Conservation (phyloP, 2,329 filamentous ascomycete genomes). For the Phyllosticta citribraziliensis region DNA sequence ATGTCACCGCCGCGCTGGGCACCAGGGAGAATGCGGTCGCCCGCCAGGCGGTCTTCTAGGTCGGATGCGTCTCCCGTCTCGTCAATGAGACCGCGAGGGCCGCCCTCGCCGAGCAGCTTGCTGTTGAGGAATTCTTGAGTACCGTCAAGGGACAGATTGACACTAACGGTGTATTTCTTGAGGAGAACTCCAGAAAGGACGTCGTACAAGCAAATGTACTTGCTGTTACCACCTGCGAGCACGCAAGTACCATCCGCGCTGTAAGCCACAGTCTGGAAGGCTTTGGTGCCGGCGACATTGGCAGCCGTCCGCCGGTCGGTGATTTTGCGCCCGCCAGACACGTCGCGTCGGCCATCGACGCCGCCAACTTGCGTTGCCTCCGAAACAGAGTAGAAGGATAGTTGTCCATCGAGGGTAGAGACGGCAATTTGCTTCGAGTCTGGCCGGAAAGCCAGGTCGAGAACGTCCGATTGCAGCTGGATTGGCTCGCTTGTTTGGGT, state of each 20-base stretch:
- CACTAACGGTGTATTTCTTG: slow-evolving; percentile 90
- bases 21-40: slow-evolving; percentile 68
- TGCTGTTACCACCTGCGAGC: slow-evolving; percentile 88
- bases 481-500: slow-evolving; percentile 93
- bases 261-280: slow-evolving; percentile 79
- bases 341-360: slow-evolving; percentile 81
- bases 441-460: slow-evolving; percentile 77
- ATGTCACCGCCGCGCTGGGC: slow-evolving; percentile 82
- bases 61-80: slow-evolving; percentile 83
- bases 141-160: slow-evolving; percentile 90
- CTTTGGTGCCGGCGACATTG: slow-evolving; percentile 82
- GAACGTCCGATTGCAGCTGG: slow-evolving; percentile 82
- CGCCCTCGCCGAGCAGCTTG: slow-evolving; percentile 80
- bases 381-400: slow-evolving; percentile 89
- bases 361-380: slow-evolving; percentile 80
- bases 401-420: slow-evolving; percentile 83
- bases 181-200: slow-evolving; percentile 81
- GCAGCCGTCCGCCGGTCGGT: slow-evolving; percentile 84
- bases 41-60: slow-evolving; percentile 61
- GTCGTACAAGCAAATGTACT: slow-evolving; percentile 97
- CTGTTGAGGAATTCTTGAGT: slow-evolving; percentile 97
- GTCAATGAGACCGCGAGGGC: slow-evolving; percentile 75
- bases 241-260: slow-evolving; percentile 87
- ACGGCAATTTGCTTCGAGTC: slow-evolving; percentile 87
- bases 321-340: slow-evolving; percentile 82